Evolutionary conservation across 2,329 filamentous ascomycete genomes (phyloP).

Genomic region (Ophiocordyceps australis): DNA sequence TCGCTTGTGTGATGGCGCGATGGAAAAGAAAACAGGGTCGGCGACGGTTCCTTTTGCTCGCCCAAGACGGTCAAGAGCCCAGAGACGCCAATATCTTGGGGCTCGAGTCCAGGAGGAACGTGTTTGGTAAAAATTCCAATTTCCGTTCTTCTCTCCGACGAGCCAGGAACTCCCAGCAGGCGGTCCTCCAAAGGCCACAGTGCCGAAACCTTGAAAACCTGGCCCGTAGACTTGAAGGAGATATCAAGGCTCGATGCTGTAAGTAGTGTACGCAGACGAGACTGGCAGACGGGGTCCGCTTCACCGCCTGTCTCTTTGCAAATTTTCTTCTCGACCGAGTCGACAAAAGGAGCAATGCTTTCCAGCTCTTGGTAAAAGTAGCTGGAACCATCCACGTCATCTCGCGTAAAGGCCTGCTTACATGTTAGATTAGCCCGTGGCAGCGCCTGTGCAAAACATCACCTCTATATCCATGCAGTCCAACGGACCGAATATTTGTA

Average conservation of each 20-base stretch:
- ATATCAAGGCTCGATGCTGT: constrained; percentile 53
- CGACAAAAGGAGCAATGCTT: constrained; percentile 32
- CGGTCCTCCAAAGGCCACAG: constrained; percentile 36
- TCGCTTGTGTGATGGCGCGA: constrained; percentile 51
- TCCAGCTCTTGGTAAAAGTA: constrained; percentile 56
- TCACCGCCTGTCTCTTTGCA: too few relatives aligned
- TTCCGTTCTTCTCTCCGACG: constrained; percentile 43
- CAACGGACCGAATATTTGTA: constrained; percentile 39
- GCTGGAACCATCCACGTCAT: constrained; percentile 13
- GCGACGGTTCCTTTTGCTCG: constrained; percentile 51
- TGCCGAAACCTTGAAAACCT: constrained; percentile 44
- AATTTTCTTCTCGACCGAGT: constrained; percentile 29
- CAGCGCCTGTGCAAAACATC: neutral
- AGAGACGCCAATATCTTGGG: constrained; percentile 59
- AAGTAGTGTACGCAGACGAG: constrained; percentile 21
- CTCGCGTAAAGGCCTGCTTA: constrained; percentile 39
- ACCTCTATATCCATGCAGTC: constrained; percentile 27
- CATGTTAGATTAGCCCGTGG: constrained; percentile 2
- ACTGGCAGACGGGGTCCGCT: constrained; percentile 27
- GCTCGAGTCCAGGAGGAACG: constrained; percentile 35
- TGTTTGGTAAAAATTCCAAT: constrained; percentile 62
- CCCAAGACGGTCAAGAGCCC: constrained; percentile 67
- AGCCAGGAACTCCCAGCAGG: constrained; percentile 19
- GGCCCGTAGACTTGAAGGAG: constrained; percentile 53
- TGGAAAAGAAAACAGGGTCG: constrained; percentile 69